Conservation (phyloP, 2,329 filamentous ascomycete species). For the Exophiala sideris region DNA sequence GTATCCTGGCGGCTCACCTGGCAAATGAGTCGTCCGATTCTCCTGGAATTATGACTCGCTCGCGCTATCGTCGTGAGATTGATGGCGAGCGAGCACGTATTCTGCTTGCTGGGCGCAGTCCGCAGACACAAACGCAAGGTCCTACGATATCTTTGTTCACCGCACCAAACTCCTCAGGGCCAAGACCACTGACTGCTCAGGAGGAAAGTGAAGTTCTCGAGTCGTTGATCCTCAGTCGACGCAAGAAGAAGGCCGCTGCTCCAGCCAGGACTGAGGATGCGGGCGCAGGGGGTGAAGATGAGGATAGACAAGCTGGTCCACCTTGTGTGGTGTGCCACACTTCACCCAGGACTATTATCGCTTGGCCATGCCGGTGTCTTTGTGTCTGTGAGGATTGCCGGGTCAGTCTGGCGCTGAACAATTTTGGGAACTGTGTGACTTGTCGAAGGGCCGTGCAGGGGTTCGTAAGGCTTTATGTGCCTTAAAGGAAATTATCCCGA, state of each 20-base stretch:
- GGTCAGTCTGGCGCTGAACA: slow-evolving; percentile 91
- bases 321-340: slow-evolving; percentile 93
- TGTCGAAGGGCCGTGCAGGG: slow-evolving; percentile 84
- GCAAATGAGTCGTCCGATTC: slow-evolving; percentile 25
- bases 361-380: slow-evolving; percentile 95
- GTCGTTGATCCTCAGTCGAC: slow-evolving; percentile 54
- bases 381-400: slow-evolving; percentile 93
- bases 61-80: slow-evolving; percentile 66
- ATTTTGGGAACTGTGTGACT: slow-evolving; percentile 94
- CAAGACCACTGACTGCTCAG: slow-evolving; percentile 39
- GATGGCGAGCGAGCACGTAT: slow-evolving; percentile 69
- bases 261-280: slow-evolving; percentile 5
- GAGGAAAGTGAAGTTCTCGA: slow-evolving; percentile 60
- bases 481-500: slow-evolving; percentile 38
- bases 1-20: slow-evolving; percentile 76
- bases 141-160: slow-evolving; percentile 40
- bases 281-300: slow-evolving; percentile 18
- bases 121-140: slow-evolving; percentile 25
- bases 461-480: slow-evolving; percentile 88
- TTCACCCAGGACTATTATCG: slow-evolving; percentile 79
- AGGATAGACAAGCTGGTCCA: slow-evolving; percentile 57
- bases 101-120: slow-evolving; percentile 50
- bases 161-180: slow-evolving; percentile 12
- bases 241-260: slow-evolving; percentile 37
- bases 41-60: slow-evolving; percentile 69